Evolutionary conservation across 1,284 basidiomycete species (phyloP), one percentile per base, ranked within the genome.

Genomic region (Cyathus olla): DNA sequence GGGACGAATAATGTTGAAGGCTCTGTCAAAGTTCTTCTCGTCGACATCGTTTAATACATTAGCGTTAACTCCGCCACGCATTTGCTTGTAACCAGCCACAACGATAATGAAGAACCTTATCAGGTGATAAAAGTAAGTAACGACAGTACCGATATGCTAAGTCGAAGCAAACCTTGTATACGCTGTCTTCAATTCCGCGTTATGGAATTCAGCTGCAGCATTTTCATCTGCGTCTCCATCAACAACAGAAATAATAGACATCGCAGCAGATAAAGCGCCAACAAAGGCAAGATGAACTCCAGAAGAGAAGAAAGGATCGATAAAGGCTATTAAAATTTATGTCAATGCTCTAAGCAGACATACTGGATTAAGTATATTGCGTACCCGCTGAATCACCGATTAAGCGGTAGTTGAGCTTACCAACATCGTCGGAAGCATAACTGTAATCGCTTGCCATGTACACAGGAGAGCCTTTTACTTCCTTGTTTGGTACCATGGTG

Each of bases 401-500:
- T 50, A 60, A 46, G 42, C 53, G 50, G 37, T 60, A 60, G 40
- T 60, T 60, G 46, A 54, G 53, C 24, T 40, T 53, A 26, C 44
- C 58, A 8, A 60, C 58, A 40, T 60, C 48, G 2, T 60, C 44
- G 22, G 58, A 50, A 26, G 55, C 42, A 46, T 60, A 60, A 46
- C 58, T 60, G 58, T 54, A 60, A n/a, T 60, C 52, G 47, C 58
- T 60, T 17, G 58, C 58, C 46, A 60, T 56, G 39, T 47, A 54
- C 31, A 57, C 47, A 35, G 58, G 58, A 46, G 51, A 54, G 48
- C 44, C 37, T 44, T 52, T 48, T 24, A 26, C 59, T 26, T 55
- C 59, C 28, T 59, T 59, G 57, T 54, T 54, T 31, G 57, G 57
- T 35, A 44, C 31, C 35, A 59, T 27, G 35, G 52, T 50, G 27